Base-by-base conservation (phyloP, 768 basidiomycete species). In the Pleurotus salmoneostramineus region DNA sequence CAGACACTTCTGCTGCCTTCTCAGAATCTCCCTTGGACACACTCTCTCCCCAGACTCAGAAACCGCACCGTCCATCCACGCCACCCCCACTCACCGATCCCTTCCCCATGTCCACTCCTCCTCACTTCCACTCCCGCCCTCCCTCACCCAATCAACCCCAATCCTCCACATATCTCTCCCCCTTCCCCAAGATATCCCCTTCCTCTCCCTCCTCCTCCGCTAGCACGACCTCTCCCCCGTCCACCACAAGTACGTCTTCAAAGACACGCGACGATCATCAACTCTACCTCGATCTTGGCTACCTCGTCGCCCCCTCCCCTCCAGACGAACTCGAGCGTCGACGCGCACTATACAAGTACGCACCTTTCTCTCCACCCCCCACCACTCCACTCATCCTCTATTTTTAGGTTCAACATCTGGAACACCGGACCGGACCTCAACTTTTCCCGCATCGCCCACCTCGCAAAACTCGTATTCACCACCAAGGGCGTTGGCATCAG, bases 371-470 rank as follows among this genome's bases (percentile, higher is more conserved):
- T 14, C 47, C 44, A 4, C 7, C 8, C n/a, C 6, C 32, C 4
- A 11, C 12, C 15, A 27, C 14, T 12, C 27, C 14, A 15, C 15
- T 45, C 15, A 17, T 11, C 1, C 7, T 15, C 17, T 8, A 11
- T 6, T 40, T 14, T 17, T 27, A 91, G 92, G 62, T 95, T 93
- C 75, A 93, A 94, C 63, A 89, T 97, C 50, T 87, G 93, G 82
- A 84, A 91, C 61, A 95, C 93, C 0, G 85, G 86, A 12, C 77
- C 87, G 6, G 95, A 98, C 68, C 76, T 83, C 61, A 95, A 96
- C 68, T 97, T 98, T 67, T 95, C 97, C 70, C 84, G 95, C 14
- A 95, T 97, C 62, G 91, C 88, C 12, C 93, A 96, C 69, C 81
- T 98, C 31, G 91, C 90, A 42, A 95, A 95, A 73, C 76, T 97